phyloP scores from a whole-genome alignment of 164 flowering plant genomes.

The Paratinospora sagittata region DNA sequence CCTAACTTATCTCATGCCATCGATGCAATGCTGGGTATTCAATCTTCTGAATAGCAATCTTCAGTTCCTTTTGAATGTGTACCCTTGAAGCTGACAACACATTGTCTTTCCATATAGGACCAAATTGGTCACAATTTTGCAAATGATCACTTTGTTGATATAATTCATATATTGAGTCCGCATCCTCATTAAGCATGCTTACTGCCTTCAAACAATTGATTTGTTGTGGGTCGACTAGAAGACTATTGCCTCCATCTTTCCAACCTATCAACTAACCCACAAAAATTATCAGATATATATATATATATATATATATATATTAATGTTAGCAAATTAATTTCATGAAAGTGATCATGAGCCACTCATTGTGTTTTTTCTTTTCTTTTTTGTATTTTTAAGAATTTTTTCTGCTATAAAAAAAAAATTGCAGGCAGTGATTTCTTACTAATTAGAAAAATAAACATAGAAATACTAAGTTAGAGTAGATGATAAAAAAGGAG shows the following conservation, averaged over 20 bases:
- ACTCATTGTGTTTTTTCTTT: too few relatives aligned
- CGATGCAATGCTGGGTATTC: constrained; percentile 22
- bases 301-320: not conserved
- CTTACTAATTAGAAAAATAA: too few relatives aligned
- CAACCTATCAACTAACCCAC: constrained; percentile 60
- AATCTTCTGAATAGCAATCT: constrained; percentile 35
- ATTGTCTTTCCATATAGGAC: constrained; percentile 61
- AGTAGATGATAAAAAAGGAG: not conserved
- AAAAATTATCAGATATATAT: not conserved
- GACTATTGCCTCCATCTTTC: constrained; percentile 61
- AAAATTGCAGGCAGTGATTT: too few relatives aligned
- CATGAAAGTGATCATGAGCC: not conserved
- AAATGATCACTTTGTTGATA: constrained; percentile 25
- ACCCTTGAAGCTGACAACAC: constrained; percentile 49
- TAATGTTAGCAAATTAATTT: not conserved
- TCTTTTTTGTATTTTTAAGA: too few relatives aligned
- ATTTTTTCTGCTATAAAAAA: too few relatives aligned
- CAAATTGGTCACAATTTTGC: constrained; percentile 14
- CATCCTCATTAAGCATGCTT: constrained; percentile 50
- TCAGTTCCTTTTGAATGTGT: constrained; percentile 43
- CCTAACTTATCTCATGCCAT: not conserved
- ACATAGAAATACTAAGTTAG: too few relatives aligned
- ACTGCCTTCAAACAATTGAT: constrained; percentile 44
- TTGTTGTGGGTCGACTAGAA: constrained; percentile 69
- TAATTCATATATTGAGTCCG: constrained; percentile 67